Evolutionary conservation across 768 basidiomycete species (phyloP), one percentile per base, ranked within the genome.

Genomic region (Ramaria rubella): DNA sequence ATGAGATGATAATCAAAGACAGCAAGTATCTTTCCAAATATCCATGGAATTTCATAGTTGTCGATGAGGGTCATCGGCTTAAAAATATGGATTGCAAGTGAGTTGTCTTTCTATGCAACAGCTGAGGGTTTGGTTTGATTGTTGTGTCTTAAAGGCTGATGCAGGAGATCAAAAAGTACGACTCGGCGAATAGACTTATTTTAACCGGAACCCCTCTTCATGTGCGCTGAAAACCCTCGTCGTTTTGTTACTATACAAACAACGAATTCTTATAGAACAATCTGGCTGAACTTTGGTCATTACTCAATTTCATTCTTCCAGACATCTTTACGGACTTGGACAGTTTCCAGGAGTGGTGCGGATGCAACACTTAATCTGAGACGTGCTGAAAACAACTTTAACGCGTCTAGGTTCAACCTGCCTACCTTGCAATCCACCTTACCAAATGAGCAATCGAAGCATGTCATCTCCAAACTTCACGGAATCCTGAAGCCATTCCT

Each of bases 201-300:
- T 71, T 99, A 59, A 98, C 94, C 0, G 96, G 96, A 29, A 99
- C 96, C 17, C 96, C 96, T 6, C 72, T 99, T 34, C 94, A 98
- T 70, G 94, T 94, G 59, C 55, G 84, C 70, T 14, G 19, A 55
- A 7, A 36, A 27, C n/a, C 38, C 6, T 26, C 24, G 50, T 50
- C 36, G 30, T 57, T 33, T 19, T 27, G 3, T 44, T 12, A 30
- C 4, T 17, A 7, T 24, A 29, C 2, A 38, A 55, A 52, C 59
- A 54, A 56, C 42, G 61, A 30, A 42, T 14, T 23, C 21, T 43
- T 26, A 1, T 66, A 99, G 90, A 98, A 99, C 70, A 98, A 97
- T 65, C 78, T 99, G 2, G 80, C 86, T 4, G 96, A 99, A 67
- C 75, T 99, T 3, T 98, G 94, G 95, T 86, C 91, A 2, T 74